phyloP scores from a whole-genome alignment of 2,329 filamentous ascomycete genomes.

The Venturia nashicola region DNA sequence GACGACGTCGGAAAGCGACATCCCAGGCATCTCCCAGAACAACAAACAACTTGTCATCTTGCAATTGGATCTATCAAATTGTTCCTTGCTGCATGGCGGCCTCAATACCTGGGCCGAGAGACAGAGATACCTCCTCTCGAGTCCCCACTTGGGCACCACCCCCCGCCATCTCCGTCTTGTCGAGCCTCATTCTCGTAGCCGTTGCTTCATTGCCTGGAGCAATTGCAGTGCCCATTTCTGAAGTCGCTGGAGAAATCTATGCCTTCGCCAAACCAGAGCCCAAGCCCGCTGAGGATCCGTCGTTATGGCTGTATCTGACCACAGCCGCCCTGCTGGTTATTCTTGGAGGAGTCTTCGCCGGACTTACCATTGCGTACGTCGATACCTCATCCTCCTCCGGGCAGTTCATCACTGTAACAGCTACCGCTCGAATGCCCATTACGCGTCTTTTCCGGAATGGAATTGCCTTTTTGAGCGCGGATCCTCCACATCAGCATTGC shows the following conservation, averaged over 20 bases:
- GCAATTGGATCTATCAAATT: background rate
- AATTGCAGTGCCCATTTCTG: background rate
- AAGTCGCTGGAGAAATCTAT: background rate
- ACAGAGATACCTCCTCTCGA: background rate
- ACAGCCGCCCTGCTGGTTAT: slow-evolving; percentile 73
- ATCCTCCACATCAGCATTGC: background rate
- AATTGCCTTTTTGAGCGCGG: background rate
- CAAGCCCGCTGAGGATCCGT: slow-evolving; percentile 24
- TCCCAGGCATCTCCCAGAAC: background rate
- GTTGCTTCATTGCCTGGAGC: background rate
- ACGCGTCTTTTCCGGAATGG: background rate
- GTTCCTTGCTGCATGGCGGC: background rate
- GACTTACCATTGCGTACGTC: slow-evolving; percentile 73
- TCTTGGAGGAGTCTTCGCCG: slow-evolving; percentile 84
- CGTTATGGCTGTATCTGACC: slow-evolving; percentile 69
- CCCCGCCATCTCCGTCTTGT: background rate
- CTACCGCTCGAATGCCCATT: background rate
- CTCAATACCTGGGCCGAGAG: background rate
- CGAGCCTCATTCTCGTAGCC: background rate
- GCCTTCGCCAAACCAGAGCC: background rate
- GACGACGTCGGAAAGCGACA: background rate
- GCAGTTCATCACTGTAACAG: background rate
- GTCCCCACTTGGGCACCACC: background rate
- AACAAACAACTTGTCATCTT: slow-evolving; percentile 1
- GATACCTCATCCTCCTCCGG: background rate